phyloP scores from a whole-genome alignment of 345 rosid species.

The Gossypium australe region DNA sequence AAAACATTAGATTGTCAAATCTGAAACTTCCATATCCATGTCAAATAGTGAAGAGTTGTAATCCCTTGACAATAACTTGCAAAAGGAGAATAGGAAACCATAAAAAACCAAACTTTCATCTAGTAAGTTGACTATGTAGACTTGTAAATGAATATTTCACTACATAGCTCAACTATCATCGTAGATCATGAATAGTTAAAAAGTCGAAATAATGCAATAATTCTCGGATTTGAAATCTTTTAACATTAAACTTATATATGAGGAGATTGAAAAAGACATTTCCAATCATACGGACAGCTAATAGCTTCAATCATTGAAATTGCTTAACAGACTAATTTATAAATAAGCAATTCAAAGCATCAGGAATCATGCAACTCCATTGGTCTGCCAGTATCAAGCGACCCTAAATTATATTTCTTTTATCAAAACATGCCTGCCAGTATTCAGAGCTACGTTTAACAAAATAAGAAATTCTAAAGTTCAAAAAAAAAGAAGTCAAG shows the following conservation, averaged over 20 bases:
- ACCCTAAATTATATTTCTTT: too few relatives aligned
- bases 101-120: not conserved
- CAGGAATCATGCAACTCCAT: not conserved
- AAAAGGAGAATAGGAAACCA: not conserved
- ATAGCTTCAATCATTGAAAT: not conserved
- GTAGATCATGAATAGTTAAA: not conserved
- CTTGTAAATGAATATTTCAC: too few relatives aligned
- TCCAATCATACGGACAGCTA: not conserved
- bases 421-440: too few relatives aligned
- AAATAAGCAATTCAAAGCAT: not conserved
- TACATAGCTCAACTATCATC: not conserved
- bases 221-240: not conserved
- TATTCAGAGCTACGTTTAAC: too few relatives aligned
- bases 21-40: not conserved
- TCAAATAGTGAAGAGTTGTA: not conserved
- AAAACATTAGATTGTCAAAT: not conserved
- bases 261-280: not conserved
- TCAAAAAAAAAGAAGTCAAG: too few relatives aligned
- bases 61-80: not conserved
- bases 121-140: not conserved
- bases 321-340: not conserved
- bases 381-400: not conserved
- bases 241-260: not conserved
- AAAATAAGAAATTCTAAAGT: too few relatives aligned
- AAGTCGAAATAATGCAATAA: not conserved